phyloP scores from a whole-genome alignment of 257 asterid species.

The Solanum pimpinellifolium region DNA sequence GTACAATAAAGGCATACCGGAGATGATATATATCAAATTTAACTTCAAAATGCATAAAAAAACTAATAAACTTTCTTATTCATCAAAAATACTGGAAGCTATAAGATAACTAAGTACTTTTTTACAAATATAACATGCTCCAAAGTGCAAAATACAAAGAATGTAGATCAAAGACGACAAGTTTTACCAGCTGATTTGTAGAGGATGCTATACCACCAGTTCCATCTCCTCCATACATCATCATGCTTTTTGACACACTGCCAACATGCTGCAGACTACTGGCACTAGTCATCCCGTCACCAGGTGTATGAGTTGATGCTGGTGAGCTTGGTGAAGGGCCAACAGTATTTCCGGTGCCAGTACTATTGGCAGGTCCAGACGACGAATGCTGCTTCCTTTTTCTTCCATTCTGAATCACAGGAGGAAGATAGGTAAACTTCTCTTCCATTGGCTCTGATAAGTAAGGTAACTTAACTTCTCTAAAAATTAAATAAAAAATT shows the following conservation, averaged over 20 bases:
- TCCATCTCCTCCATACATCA: slow-evolving; percentile 79
- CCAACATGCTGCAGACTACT: slow-evolving; percentile 74
- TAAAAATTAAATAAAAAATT: background rate
- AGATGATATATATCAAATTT: background rate
- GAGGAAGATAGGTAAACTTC: background rate
- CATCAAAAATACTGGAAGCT: background rate
- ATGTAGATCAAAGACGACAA: background rate
- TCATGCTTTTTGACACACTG: slow-evolving; percentile 61
- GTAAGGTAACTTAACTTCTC: background rate
- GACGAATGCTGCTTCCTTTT: slow-evolving; percentile 91
- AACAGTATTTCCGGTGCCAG: slow-evolving; percentile 70
- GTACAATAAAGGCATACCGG: background rate
- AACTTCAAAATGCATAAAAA: background rate
- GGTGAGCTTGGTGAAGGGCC: slow-evolving; percentile 86
- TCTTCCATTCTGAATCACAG: slow-evolving; percentile 49
- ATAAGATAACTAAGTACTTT: background rate
- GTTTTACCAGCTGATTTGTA: slow-evolving; percentile 76
- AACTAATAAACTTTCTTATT: background rate
- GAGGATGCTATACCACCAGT: slow-evolving; percentile 89
- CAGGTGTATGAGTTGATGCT: slow-evolving; percentile 90
- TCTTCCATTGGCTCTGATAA: background rate
- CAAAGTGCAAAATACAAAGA: background rate
- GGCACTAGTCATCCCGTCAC: slow-evolving; percentile 78
- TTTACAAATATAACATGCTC: background rate
- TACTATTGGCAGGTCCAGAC: slow-evolving; percentile 82